Base-by-base conservation (phyloP, 371 early-diverging fungal species). In the Mucor mucedo region DNA sequence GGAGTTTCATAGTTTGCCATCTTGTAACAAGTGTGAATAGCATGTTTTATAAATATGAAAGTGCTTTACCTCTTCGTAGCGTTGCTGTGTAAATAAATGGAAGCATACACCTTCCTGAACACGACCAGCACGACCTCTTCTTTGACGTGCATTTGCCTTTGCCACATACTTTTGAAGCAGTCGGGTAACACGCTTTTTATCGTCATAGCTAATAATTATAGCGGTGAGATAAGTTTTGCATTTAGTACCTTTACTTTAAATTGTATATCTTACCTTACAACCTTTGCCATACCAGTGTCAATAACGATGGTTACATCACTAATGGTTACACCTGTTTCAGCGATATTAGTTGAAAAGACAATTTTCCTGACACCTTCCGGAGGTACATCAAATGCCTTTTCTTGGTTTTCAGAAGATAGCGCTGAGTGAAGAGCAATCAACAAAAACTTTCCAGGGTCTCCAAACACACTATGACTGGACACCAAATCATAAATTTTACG, bases 301-400 rank as follows among this genome's bases (percentile, higher is more conserved):
- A 99, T 89, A 0, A 99, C 99, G 58, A 91, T 87, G 0, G 93
- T 94, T 11, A 97, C 90, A 71, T 95, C 96, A 8, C 95, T 95
- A 41, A 99, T 97, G 8, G 99, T 99, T 27, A 99, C 86, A 63
- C 91, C 91, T 0, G 98, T 98, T 70, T 98, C 98, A 1, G 97
- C 94, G 76, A 98, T 94, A 61, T 97, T 96, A 21, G 97, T 98
- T 4, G 93, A 79, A 52, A 98, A 72, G 14, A 98, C 93, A 55
- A 95, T 87, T 73, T 97, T 97, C 33, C 96, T 80, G 11, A 84
- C 66, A 0, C 89, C 88, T 0, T 69, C 55, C 2, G 87, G 84
- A 9, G 89, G 88, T 5, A 77, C 63, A 30, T 86, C 85, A 72
- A 90, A 89, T 2, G 89, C 90, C 11, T 77, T 79, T 35, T 84